Evolutionary conservation across 1,139 yeast species (phyloP).

Genomic region (Magnusiomyces tetraspermus): DNA sequence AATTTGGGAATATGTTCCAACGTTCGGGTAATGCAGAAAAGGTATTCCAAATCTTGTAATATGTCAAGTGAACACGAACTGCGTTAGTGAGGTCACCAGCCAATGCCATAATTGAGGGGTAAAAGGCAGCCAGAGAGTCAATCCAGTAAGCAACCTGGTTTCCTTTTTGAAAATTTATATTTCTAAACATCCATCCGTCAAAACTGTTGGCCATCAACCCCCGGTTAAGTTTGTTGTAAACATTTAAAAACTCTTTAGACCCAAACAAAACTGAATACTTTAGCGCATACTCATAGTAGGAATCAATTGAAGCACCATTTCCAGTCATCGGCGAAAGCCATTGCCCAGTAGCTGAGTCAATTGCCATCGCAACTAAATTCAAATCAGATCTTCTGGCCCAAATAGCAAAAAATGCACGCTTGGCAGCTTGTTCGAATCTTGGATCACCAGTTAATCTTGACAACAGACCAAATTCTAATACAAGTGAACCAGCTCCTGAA

Average conservation of each 20-base stretch:
- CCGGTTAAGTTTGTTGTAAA: slow-evolving; percentile 51
- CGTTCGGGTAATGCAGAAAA: slow-evolving; percentile 83
- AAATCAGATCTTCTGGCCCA: slow-evolving; percentile 60
- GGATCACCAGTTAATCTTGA: slow-evolving; percentile 67
- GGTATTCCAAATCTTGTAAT: slow-evolving; percentile 67
- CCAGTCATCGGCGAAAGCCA: slow-evolving; percentile 65
- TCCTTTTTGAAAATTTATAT: slow-evolving; percentile 50
- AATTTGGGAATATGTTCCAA: slow-evolving; percentile 44
- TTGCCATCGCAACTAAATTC: slow-evolving; percentile 68
- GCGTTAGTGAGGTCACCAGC: slow-evolving; percentile 71
- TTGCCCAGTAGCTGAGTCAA: slow-evolving; percentile 48
- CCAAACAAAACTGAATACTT: slow-evolving; percentile 67
- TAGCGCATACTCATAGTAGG: slow-evolving; percentile 81
- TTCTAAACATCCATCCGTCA: slow-evolving; percentile 51
- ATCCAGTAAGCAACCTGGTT: slow-evolving; percentile 54
- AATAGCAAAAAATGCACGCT: slow-evolving; percentile 54
- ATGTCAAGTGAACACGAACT: slow-evolving; percentile 50
- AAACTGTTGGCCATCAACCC: slow-evolving; percentile 45
- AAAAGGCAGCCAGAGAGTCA: slow-evolving; percentile 79
- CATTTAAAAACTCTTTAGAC: slow-evolving; percentile 49
- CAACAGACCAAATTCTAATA: slow-evolving; percentile 66
- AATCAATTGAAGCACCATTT: slow-evolving; percentile 88
- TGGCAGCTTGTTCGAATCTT: slow-evolving; percentile 54
- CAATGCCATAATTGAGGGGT: slow-evolving; percentile 75
- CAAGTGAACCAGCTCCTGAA: slow-evolving; percentile 78